Percentiles rank a stretch among this genome's conserved stretches.
phyloP scores from a whole-genome alignment of 2,329 filamentous ascomycete species.

The Aureobasidium uvarum region DNA sequence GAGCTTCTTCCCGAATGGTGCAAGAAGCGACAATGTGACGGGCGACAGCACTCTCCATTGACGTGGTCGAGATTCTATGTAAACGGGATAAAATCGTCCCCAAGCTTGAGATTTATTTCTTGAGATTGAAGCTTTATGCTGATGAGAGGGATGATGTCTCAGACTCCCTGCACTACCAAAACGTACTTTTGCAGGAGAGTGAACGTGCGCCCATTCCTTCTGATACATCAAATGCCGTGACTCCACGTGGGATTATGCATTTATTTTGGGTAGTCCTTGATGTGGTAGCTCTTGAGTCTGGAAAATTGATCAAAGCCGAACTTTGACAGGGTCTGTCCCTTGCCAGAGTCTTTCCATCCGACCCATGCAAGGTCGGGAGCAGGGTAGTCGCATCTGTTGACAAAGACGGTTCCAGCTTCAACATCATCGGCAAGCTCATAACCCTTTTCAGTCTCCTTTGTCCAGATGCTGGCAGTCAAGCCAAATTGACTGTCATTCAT shows the following conservation, averaged over 20 bases:
- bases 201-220: conserved; percentile 4
- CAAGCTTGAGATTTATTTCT: neutral
- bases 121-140: neutral
- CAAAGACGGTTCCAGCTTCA: conserved; percentile 92
- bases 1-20: neutral
- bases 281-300: conserved; percentile 92
- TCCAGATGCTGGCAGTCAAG: conserved; percentile 96
- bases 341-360: conserved; percentile 95
- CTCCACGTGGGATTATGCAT: neutral
- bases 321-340: conserved; percentile 81
- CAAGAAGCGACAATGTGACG: neutral
- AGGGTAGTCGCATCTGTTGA: conserved; percentile 91
- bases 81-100: neutral
- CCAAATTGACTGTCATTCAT: conserved; percentile 98
- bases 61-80: neutral
- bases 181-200: conserved; percentile 2
- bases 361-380: conserved; percentile 66
- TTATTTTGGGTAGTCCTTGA: conserved; percentile 71
- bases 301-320: conserved; percentile 96
- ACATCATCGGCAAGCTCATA: conserved; percentile 75
- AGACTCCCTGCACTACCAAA: conserved; percentile 2
- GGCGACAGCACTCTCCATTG: neutral
- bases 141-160: conserved; percentile 13
- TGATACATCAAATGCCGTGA: neutral
- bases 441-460: conserved; percentile 74